A percentile compares a stretch with the other conserved stretches of the same genome.
phyloP scores from a whole-genome alignment of 495 filamentous ascomycete species.

The Aeminium ludgeri region DNA sequence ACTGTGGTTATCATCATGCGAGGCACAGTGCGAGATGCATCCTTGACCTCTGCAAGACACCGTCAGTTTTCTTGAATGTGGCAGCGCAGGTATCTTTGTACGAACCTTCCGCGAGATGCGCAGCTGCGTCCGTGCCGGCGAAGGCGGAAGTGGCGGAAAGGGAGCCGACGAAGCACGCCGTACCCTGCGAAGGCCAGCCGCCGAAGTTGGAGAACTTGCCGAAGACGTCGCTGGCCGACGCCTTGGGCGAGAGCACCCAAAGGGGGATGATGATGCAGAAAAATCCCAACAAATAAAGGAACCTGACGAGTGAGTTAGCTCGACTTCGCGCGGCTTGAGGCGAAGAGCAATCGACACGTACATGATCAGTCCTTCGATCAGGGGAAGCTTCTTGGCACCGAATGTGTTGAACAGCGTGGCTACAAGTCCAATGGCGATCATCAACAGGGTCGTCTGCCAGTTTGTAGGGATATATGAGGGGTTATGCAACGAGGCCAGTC shows the following conservation, averaged over 20 bases:
- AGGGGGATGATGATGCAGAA: constrained; percentile 33
- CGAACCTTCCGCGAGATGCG: background rate
- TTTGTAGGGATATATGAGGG: constrained; percentile 23
- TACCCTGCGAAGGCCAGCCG: constrained; percentile 19
- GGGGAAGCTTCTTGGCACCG: constrained; percentile 13
- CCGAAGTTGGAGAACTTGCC: constrained; percentile 13
- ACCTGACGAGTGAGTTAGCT: background rate
- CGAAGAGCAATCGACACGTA: constrained; percentile 1
- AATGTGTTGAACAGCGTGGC: constrained; percentile 11
- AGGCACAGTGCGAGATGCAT: constrained; percentile 29
- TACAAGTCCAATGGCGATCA: constrained; percentile 7
- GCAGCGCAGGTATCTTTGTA: background rate
- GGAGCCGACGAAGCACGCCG: constrained; percentile 11
- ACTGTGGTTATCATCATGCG: constrained; percentile 29
- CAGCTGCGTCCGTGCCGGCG: background rate
- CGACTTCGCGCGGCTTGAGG: constrained; percentile 3
- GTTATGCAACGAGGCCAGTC: constrained; percentile 23
- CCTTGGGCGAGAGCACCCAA: constrained; percentile 21
- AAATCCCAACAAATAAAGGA: constrained; percentile 20
- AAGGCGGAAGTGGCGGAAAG: constrained; percentile 1
- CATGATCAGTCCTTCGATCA: constrained; percentile 14
- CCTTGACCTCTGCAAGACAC: constrained; percentile 27
- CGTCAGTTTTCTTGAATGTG: background rate
- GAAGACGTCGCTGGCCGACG: constrained; percentile 19
- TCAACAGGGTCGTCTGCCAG: constrained; percentile 28